A percentile compares a stretch with the other conserved stretches of the same genome.
These are phyloP conservation scores for Penicillium sp. DNA, from an alignment of 2,329 filamentous ascomycete species.

Conservation along the genomic window DNA sequence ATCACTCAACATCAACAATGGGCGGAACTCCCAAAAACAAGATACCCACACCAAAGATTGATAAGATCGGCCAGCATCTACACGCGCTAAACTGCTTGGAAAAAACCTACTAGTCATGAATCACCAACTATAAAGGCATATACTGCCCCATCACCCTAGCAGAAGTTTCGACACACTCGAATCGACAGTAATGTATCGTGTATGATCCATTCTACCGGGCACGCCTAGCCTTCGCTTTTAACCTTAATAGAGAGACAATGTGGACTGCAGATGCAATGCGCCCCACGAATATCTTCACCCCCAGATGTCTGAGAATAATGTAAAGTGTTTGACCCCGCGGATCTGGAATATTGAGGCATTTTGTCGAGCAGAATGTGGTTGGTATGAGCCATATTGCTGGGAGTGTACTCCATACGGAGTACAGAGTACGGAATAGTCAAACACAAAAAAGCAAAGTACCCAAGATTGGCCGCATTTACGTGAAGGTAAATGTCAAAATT, in stretches of 20 bases:
- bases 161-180: background rate
- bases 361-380: no score
- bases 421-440: no score
- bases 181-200: background rate
- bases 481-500: background rate
- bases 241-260: background rate
- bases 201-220: background rate
- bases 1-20: no score
- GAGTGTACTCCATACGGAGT: no score
- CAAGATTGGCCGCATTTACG: background rate
- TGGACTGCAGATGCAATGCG: background rate
- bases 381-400: no score
- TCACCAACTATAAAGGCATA: background rate
- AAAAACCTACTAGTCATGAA: no score
- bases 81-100: no score
- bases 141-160: background rate
- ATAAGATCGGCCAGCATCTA: no score
- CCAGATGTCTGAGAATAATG: background rate
- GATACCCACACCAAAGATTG: no score
- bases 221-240: background rate
- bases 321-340: background rate
- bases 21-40: no score
- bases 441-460: no score
- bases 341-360: background rate
- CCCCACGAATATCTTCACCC: background rate